Base-by-base conservation (phyloP, 495 filamentous ascomycete genomes). In the Podospora pseudoanserina region DNA sequence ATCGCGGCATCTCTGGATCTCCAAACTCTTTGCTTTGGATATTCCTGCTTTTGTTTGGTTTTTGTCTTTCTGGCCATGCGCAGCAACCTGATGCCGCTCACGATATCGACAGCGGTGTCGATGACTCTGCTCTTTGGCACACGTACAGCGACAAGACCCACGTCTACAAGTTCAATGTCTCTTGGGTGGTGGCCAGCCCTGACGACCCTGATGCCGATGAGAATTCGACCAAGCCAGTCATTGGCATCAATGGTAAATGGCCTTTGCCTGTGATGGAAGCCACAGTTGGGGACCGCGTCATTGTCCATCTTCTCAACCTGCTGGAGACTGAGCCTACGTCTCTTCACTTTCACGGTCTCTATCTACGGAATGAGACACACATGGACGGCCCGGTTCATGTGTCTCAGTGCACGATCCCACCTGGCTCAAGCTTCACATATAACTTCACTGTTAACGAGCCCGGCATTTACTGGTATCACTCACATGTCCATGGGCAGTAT, bases 401-500 rank as follows among this genome's bases (percentile, higher is more conserved):
- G 11, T 87, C 89, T 0, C 91, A 93, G 71, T 93, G 91, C 66
- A 76, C 85, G 1, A 82, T 92, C 56, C 76, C 83, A 9, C 88
- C 91, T 0, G 91, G 90, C 9, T 74, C 78, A 28, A 85, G 81
- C 27, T 86, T 93, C 60, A 90, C 84, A 5, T 93, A 94, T 73
- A 88, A 93, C 73, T 94, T 94, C 74, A 91, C 88, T 6, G 89
- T 92, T 75, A 74, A 82, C 74, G 16, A 93, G 75, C 86, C 86
- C 13, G 91, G 91, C 32, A 91, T 90, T 0, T 93, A 92, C 77
- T 94, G 92, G 92, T 94, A 93, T 72, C 91, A 94, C 75, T 91
- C 88, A 15, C 91, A 94, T 72, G 82, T 83, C 19, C 79, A 80
- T 57, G 84, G 81, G 5, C 90, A 91, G 74, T 93, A 92, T 64